Evolutionary conservation across 225 moss, liverwort and hornwort species (phyloP).

Genomic region (Pleurozium schreberi): DNA sequence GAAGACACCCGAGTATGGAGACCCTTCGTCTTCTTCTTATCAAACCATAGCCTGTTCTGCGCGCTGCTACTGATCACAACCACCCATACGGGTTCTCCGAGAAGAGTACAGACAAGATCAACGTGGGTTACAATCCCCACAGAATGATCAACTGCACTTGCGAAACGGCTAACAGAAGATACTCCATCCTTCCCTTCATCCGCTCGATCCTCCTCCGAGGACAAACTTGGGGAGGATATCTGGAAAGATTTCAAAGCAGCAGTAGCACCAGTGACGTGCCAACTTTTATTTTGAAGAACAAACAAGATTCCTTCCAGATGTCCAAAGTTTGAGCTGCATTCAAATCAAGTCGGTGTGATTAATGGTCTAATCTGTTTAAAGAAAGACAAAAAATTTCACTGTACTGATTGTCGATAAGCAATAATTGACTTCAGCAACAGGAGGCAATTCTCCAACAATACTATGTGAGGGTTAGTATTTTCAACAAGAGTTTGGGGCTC

Average conservation of each 20-base stretch:
- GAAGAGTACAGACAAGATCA: slow-evolving; percentile 62
- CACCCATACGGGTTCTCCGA: slow-evolving; percentile 74
- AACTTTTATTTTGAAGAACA: slow-evolving; percentile 45
- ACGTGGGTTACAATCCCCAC: slow-evolving; percentile 44
- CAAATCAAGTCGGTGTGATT: not conserved
- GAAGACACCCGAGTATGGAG: slow-evolving; percentile 40
- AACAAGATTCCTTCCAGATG: slow-evolving; percentile 64
- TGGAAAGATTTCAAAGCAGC: slow-evolving; percentile 69
- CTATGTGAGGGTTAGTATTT: not conserved
- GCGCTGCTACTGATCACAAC: slow-evolving; percentile 58
- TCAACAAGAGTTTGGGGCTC: not conserved
- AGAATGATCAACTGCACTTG: not conserved
- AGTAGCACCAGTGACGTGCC: slow-evolving; percentile 50
- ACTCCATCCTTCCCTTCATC: not conserved
- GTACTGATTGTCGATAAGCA: not conserved
- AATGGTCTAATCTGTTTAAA: not conserved
- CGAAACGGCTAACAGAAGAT: not conserved
- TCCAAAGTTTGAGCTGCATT: slow-evolving; percentile 80
- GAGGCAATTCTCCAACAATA: not conserved
- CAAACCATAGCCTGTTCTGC: slow-evolving; percentile 55
- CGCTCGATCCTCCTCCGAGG: not conserved
- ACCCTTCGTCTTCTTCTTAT: slow-evolving; percentile 41
- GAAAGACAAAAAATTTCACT: not conserved
- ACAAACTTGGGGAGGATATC: not conserved
- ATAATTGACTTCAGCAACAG: not conserved